Evolutionary conservation across 2,329 filamentous ascomycete species (phyloP), one percentile per base, ranked within the genome.

Genomic region (Talaromyces sp.): DNA sequence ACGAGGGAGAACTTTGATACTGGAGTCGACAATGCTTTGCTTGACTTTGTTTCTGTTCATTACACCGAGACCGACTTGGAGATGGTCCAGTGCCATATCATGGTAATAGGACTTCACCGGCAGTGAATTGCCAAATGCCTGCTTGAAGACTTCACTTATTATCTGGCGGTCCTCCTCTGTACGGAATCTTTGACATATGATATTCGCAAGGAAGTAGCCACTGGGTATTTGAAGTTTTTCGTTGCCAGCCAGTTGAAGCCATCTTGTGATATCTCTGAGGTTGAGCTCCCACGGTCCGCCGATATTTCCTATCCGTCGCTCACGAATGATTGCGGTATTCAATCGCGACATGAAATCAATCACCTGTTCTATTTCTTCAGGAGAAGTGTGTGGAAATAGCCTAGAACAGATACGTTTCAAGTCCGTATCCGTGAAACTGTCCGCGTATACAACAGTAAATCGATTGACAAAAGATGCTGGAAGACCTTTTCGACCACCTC

Each of bases 401-500:
- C 89, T 89, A 28, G 83, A 81, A 54, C 92, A 96, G 65, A 99
- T 98, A 54, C 89, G 80, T 63, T 88, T 83, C 62, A 99, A 77
- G 78, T 99, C 95, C 33, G 91, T 84, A 28, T 89, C 82, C 17
- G 84, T 89, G 72, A 99, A 95, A 4, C 92, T 85, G 71, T 99
- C 95, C 62, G 95, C 92, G 76, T 98, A 98, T 0, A 99, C 96
- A 19, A 99, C 93, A 42, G 96, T 95, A 73, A 99, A 99, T 53
- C 96, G 90, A 73, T 99, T 98, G 64, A 99, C 95, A 70, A 99
- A 99, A 0, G 95, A 98, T 61, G 90, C 90, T 1, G 95, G 95
- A 39, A 99, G 80, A 44, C 95, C 95, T 76, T 99, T 99, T 68
- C 95, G 86, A 10, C 95, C 95, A 65, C 95, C 93, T 61, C 95